These are phyloP conservation scores for Plasmodium gonderi DNA, from an alignment of 169 alveolate species.

Conservation along the genomic window DNA sequence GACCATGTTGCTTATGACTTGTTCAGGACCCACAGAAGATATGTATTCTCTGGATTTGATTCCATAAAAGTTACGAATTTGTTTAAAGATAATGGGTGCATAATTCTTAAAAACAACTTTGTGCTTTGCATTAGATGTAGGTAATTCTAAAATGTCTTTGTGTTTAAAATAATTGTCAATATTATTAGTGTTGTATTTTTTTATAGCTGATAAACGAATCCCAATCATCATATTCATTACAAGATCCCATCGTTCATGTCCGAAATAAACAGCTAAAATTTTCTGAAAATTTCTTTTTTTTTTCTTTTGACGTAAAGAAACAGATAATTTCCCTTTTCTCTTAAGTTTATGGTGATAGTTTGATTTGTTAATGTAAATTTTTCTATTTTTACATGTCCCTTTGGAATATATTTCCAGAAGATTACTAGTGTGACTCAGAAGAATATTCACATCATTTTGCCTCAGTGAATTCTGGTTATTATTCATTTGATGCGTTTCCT, in stretches of 20 bases:
- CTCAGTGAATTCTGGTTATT: background rate
- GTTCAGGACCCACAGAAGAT: constrained; percentile 97
- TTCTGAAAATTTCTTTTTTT: constrained; percentile 17
- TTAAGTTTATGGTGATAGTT: constrained; percentile 8
- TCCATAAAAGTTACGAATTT: constrained; percentile 92
- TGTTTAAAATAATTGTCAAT: constrained; percentile 15
- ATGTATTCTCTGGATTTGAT: constrained; percentile 92
- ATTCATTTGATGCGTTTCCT: background rate
- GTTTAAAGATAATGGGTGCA: constrained; percentile 96
- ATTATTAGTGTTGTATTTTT: constrained; percentile 15
- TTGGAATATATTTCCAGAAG: constrained; percentile 25
- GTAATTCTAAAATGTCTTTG: constrained; percentile 25
- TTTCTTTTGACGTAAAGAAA: constrained; percentile 38
- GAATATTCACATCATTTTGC: background rate
- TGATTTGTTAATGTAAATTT: constrained; percentile 37
- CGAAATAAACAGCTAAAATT: constrained; percentile 87
- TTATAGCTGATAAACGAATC: constrained; percentile 86
- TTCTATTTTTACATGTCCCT: constrained; percentile 6
- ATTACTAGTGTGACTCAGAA: constrained; percentile 24
- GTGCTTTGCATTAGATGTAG: constrained; percentile 25
- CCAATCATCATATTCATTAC: constrained; percentile 94
- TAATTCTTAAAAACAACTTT: constrained; percentile 92
- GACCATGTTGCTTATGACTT: constrained; percentile 94
- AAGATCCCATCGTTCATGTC: constrained; percentile 93
- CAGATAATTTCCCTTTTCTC: constrained; percentile 51